phyloP scores from a whole-genome alignment of 179 eudicot genomes.

The Beta lomatogona region DNA sequence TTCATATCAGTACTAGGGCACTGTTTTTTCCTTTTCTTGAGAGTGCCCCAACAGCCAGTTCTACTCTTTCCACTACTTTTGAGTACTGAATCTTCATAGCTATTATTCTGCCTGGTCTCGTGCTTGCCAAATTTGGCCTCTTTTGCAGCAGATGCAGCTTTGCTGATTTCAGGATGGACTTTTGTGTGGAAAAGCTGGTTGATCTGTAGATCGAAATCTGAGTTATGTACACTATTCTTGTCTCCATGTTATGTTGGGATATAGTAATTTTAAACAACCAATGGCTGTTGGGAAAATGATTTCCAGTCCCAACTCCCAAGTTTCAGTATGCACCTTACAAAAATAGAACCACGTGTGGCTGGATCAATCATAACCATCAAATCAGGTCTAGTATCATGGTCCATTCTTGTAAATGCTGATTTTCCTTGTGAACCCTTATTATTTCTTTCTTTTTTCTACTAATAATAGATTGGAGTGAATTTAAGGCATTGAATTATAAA shows the following conservation, averaged over 20 bases:
- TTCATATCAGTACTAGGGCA: slow-evolving; percentile 10
- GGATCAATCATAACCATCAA: no score
- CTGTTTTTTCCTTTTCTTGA: slow-evolving; percentile 24
- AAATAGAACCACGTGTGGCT: background rate
- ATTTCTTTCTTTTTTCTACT: background rate
- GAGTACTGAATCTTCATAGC: slow-evolving; percentile 22
- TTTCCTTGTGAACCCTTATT: no score
- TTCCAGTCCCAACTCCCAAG: background rate
- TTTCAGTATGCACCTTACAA: background rate
- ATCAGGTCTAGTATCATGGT: no score
- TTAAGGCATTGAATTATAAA: background rate
- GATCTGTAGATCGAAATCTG: slow-evolving; percentile 45
- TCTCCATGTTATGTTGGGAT: slow-evolving; percentile 4
- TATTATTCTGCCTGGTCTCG: slow-evolving; percentile 22
- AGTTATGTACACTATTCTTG: background rate
- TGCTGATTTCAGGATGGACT: slow-evolving; percentile 56
- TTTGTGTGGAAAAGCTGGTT: slow-evolving; percentile 49
- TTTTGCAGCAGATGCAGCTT: slow-evolving; percentile 22
- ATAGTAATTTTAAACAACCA: background rate
- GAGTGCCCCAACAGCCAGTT: slow-evolving; percentile 33
- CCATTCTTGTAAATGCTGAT: no score
- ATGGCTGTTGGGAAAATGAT: background rate
- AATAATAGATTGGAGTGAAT: background rate
- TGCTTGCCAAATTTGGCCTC: slow-evolving; percentile 27
- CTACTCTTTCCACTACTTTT: slow-evolving; percentile 15